Percentiles rank a stretch among this genome's conserved stretches.
Conservation (phyloP, 83 land plant species). For the Picea mariana region DNA sequence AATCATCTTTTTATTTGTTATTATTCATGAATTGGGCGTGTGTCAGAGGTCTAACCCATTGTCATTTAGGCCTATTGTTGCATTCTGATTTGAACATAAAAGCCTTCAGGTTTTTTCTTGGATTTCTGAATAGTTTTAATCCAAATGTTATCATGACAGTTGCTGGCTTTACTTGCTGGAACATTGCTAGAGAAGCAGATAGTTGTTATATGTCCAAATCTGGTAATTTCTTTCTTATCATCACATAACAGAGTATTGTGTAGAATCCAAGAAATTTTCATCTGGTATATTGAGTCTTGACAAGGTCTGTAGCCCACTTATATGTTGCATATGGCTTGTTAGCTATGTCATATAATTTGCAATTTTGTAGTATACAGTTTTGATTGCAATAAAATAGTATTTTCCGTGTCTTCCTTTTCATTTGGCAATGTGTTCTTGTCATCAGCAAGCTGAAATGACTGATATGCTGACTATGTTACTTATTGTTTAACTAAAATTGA, state of each 20-base stretch:
- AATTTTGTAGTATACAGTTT: neutral
- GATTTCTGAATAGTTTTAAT: slow-evolving; percentile 8
- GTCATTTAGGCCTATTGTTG: neutral
- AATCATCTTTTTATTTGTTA: neutral
- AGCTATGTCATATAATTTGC: neutral
- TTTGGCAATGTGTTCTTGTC: neutral
- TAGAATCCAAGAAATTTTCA: neutral
- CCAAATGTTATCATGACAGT: slow-evolving; percentile 40
- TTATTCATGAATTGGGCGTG: neutral
- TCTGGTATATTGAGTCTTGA: neutral
- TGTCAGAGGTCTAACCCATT: neutral
- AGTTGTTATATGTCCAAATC: slow-evolving; percentile 85
- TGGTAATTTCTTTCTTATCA: slow-evolving; percentile 46
- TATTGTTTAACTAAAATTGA: neutral
- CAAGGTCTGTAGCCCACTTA: neutral
- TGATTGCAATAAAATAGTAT: neutral
- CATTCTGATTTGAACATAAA: neutral
- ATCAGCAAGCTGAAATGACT: neutral
- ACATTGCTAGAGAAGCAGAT: slow-evolving; percentile 92
- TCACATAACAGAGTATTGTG: neutral
- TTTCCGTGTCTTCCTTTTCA: neutral
- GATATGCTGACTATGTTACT: neutral
- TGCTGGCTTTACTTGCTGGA: slow-evolving; percentile 77
- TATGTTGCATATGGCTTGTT: neutral
- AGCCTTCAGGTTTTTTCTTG: neutral